These are phyloP conservation scores for Glycyrrhiza uralensis DNA, from an alignment of 306 rosid genomes.

Conservation along the genomic window DNA sequence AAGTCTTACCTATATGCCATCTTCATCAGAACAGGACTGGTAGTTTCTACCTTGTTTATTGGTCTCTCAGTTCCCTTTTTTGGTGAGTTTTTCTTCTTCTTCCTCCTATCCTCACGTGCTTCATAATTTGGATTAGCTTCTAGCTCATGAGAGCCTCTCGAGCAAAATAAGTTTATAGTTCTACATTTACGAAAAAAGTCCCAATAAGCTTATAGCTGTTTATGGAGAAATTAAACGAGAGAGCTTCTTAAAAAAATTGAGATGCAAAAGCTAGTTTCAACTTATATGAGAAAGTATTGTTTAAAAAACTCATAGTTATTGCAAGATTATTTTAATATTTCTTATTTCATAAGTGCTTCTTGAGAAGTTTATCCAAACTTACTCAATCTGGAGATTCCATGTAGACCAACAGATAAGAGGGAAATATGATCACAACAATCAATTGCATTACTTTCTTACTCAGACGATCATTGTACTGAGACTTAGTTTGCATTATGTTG, in stretches of 20 bases:
- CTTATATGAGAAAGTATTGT: too few species aligned
- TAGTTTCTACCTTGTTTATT: conserved; percentile 69
- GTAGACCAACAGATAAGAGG: background rate
- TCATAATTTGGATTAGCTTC: background rate
- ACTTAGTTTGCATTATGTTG: conserved; percentile 2
- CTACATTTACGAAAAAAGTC: too few species aligned
- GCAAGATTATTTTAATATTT: too few species aligned
- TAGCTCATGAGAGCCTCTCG: too few species aligned
- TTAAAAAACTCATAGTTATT: too few species aligned
- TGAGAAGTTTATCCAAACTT: too few species aligned
- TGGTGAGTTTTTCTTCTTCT: conserved; percentile 52
- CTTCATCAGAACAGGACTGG: conserved; percentile 80
- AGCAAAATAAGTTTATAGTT: too few species aligned
- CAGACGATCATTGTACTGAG: background rate
- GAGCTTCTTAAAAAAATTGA: too few species aligned
- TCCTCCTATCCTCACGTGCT: background rate
- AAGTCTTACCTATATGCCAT: conserved; percentile 62
- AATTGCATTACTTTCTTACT: conserved; percentile 1
- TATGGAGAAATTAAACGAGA: too few species aligned
- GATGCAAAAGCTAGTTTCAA: too few species aligned
- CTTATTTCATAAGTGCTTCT: too few species aligned
- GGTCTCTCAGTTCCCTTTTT: conserved; percentile 88
- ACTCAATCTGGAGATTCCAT: background rate
- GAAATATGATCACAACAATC: background rate
- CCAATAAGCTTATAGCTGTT: too few species aligned